Base-by-base conservation (phyloP, 2,329 filamentous ascomycete species). In the Aspergillus sp. region DNA sequence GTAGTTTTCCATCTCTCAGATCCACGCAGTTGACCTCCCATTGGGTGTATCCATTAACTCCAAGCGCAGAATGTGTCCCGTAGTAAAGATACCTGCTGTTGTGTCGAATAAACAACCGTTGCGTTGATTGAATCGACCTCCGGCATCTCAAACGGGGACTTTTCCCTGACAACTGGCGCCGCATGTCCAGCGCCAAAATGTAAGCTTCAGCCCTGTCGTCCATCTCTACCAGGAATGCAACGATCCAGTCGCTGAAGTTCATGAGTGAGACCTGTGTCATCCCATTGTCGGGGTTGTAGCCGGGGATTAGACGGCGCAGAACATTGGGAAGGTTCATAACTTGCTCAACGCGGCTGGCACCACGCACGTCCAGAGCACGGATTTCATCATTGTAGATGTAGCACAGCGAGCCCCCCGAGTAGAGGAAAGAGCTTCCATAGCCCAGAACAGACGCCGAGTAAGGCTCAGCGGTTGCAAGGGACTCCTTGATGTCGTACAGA, bases 31-130 rank as follows among this genome's bases (percentile, higher is more conserved):
- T 74, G 33, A 91, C 74, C 0, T 80, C 73, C 90, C 90, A 92
- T 68, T 85, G 83, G 33, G 80, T 81, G 61, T 82, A 80, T 0
- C 83, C 84, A 64, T 86, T 81, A 2, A 75, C 71, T 5, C 79
- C 81, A 3, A 76, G 67, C 6, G 80, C 80, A 0, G 83, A 86
- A 69, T 87, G 84, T 0, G 85, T 87, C 4, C 88, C 89, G 63
- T 84, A 89, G 66, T 87, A 88, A 3, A 92, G 77, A 68, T 84
- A 86, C 1, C 79, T 66, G 1, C 70, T 65, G 58, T 85, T 84
- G 60, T 90, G 88, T 9, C 89, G 83, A 3, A 89, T 87, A 69
- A 91, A 90, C 2, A 91, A 73, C 59, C 83, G 86, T 27, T 79
- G 74, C 2, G 77, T 78, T 25, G 81, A 81, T 15, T 75, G 66